A percentile compares a stretch with the other conserved stretches of the same genome.
Evolutionary conservation across 106 monocot species (phyloP).

Genomic region (Platanthera guangdongensis): DNA sequence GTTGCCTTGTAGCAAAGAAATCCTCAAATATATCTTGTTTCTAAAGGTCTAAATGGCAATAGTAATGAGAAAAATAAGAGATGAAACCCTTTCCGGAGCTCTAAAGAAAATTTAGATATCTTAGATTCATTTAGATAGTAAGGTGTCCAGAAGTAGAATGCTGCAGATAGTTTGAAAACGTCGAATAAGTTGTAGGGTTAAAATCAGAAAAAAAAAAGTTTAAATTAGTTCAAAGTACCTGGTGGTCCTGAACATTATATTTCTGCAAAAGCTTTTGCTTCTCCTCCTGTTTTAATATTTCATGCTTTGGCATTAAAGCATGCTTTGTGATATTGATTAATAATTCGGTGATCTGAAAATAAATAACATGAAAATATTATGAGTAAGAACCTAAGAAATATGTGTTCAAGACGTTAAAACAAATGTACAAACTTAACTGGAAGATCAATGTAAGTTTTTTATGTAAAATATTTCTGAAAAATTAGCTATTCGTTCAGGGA

Average conservation of each 20-base stretch:
- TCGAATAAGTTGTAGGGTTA: background rate
- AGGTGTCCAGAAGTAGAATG: background rate
- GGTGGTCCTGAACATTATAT: slow-evolving; percentile 11
- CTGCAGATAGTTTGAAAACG: background rate
- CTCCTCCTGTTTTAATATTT: slow-evolving; percentile 45
- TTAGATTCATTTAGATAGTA: background rate
- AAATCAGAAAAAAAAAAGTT: background rate
- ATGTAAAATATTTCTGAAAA: background rate
- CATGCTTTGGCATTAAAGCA: slow-evolving; percentile 76
- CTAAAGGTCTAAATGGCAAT: background rate
- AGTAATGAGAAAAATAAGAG: background rate
- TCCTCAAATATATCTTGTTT: background rate
- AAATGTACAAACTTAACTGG: background rate
- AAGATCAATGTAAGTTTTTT: background rate
- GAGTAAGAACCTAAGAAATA: background rate
- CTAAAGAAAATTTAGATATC: background rate
- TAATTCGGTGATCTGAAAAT: slow-evolving; percentile 70
- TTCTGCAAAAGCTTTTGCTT: slow-evolving; percentile 63
- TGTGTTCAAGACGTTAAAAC: background rate
- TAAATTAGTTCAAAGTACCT: slow-evolving; percentile 6
- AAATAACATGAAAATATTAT: background rate
- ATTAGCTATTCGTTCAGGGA: background rate
- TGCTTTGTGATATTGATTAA: slow-evolving; percentile 90
- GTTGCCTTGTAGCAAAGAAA: background rate
- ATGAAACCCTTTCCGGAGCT: no score